These are phyloP conservation scores for Jamesozyma lodderae DNA, from an alignment of 805 yeast genomes.

Conservation along the genomic window DNA sequence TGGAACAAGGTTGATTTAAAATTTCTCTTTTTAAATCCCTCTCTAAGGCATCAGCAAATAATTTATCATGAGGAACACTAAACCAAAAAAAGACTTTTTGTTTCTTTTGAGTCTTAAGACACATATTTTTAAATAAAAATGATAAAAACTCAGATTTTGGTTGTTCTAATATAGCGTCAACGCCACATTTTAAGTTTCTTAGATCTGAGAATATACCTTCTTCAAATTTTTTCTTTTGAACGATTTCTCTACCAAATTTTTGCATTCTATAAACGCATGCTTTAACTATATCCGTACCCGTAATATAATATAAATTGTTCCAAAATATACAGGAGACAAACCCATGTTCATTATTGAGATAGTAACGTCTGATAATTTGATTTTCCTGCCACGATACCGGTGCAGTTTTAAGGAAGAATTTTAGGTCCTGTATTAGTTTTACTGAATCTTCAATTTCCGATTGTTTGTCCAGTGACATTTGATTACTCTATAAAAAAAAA, in stretches of 20 bases:
- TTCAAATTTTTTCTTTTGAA: conserved; percentile 87
- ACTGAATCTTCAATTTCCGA: conserved; percentile 39
- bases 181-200: conserved; percentile 75
- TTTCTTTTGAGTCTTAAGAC: conserved; percentile 89
- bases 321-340: conserved; percentile 86
- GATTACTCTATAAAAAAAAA: not conserved
- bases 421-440: conserved; percentile 63
- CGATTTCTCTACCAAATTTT: conserved; percentile 77
- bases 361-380: conserved; percentile 80
- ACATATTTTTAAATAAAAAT: conserved; percentile 75
- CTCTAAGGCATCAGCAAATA: conserved; percentile 89
- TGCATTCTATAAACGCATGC: conserved; percentile 85
- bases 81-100: conserved; percentile 97
- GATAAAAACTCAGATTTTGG: conserved; percentile 81
- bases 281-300: conserved; percentile 94
- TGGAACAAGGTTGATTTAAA: conserved; percentile 54
- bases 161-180: conserved; percentile 78
- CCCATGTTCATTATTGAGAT: conserved; percentile 79
- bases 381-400: conserved; percentile 91
- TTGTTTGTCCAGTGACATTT: not conserved
- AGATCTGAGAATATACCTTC: conserved; percentile 92
- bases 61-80: conserved; percentile 85
- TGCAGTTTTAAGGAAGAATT: conserved; percentile 83
- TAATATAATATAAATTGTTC: conserved; percentile 82
- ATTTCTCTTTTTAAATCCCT: conserved; percentile 85